Conservation (phyloP, 192 early-diverging fungal species). For the Martensiomyces pterosporus region DNA sequence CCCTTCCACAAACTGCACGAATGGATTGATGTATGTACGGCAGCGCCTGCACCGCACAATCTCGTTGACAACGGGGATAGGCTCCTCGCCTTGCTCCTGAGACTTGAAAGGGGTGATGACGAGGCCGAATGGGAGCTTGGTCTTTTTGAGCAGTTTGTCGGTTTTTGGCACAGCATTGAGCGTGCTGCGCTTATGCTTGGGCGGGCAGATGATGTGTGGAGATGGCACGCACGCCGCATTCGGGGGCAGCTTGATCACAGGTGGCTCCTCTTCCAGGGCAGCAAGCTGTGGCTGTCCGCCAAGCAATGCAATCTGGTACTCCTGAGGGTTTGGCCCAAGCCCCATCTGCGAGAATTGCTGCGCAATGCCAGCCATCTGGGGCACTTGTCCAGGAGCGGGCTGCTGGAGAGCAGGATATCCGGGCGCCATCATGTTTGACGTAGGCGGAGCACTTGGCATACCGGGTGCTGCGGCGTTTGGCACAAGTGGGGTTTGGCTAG, state of each 20-base stretch:
- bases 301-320: conserved; percentile 31
- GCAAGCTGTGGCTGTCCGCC: conserved; percentile 38
- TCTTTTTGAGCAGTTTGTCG: conserved; percentile 76
- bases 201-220: conserved; percentile 60
- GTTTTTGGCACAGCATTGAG: conserved; percentile 86
- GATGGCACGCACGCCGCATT: conserved; percentile 36
- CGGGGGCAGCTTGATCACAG: conserved; percentile 40
- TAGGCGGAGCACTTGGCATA: not conserved
- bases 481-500: conserved; percentile 13
- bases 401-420: conserved; percentile 7
- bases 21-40: conserved; percentile 96
- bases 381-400: conserved; percentile 5
- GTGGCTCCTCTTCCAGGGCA: conserved; percentile 35
- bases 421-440: not conserved
- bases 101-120: conserved; percentile 78
- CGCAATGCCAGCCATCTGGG: conserved; percentile 22
- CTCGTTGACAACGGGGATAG: conserved; percentile 86
- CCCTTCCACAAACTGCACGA: conserved; percentile 91
- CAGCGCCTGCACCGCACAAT: conserved; percentile 95
- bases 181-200: conserved; percentile 84
- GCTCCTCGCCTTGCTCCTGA: conserved; percentile 48
- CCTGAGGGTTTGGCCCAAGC: conserved; percentile 19
- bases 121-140: conserved; percentile 84
- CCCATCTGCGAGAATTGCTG: conserved; percentile 48
- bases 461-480: conserved; percentile 8